These are phyloP conservation scores for Petasospora fabianii DNA, from an alignment of 1,139 yeast species.

Conservation along the genomic window DNA sequence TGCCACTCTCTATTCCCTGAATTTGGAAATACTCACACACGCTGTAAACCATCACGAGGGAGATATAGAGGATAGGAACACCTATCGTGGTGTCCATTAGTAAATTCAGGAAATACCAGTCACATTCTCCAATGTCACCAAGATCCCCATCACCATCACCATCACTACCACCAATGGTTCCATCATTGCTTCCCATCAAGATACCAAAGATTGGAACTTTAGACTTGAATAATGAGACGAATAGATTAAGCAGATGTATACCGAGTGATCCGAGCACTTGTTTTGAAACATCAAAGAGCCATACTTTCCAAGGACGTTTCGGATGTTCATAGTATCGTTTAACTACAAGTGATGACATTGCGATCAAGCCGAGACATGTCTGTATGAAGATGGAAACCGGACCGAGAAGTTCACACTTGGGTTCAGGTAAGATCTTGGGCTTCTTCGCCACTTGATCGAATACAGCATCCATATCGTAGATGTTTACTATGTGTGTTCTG, in stretches of 20 bases:
- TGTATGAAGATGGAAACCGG: constrained; percentile 69
- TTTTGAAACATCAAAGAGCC: constrained; percentile 88
- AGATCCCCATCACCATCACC: constrained; percentile 31
- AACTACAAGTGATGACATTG: constrained; percentile 66
- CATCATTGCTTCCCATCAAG: not conserved
- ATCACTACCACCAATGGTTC: constrained; percentile 5
- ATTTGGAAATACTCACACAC: constrained; percentile 48
- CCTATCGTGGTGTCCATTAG: constrained; percentile 95
- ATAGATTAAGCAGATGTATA: constrained; percentile 75
- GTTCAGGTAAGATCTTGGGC: constrained; percentile 14
- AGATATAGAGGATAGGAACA: constrained; percentile 70
- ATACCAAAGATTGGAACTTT: constrained; percentile 10
- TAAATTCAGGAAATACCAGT: constrained; percentile 88
- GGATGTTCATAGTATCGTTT: constrained; percentile 82
- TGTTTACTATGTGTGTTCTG: too few species aligned
- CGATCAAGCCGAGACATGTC: constrained; percentile 64
- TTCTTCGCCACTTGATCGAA: constrained; percentile 1
- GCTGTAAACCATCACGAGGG: constrained; percentile 42
- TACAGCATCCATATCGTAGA: not conserved
- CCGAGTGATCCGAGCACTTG: constrained; percentile 86
- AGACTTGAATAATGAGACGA: constrained; percentile 57
- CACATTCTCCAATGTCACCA: constrained; percentile 58
- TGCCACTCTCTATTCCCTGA: constrained; percentile 72
- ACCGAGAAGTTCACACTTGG: constrained; percentile 62
- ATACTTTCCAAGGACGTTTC: constrained; percentile 80